These are phyloP conservation scores for Stemphylium vesicarium DNA, from an alignment of 2,329 filamentous ascomycete species.

Conservation along the genomic window DNA sequence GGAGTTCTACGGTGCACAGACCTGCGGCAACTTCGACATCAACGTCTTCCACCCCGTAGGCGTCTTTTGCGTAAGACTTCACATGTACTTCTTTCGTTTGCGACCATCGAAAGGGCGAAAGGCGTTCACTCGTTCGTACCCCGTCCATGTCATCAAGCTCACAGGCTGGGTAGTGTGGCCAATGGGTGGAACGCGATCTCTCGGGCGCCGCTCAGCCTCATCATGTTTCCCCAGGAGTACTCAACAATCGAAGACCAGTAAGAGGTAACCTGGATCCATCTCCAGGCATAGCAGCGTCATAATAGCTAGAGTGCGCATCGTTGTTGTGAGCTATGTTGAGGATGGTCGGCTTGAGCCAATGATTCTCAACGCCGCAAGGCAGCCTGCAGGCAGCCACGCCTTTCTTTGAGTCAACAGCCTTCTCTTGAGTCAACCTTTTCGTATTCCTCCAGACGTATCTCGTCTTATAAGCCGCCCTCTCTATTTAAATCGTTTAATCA, in stretches of 20 bases:
- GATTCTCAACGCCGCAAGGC: conserved; percentile 21
- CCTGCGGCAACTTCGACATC: not conserved
- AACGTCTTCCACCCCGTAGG: not conserved
- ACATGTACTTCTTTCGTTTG: not conserved
- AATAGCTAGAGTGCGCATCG: not conserved
- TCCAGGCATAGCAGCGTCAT: not conserved
- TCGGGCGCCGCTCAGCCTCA: not conserved
- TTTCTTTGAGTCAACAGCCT: conserved; percentile 30
- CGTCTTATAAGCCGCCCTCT: conserved; percentile 5
- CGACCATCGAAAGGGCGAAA: conserved; percentile 18
- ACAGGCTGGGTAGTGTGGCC: not conserved
- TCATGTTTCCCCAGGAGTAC: not conserved
- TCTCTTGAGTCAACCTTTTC: conserved; percentile 27
- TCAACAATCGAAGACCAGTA: not conserved
- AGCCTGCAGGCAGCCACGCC: conserved; percentile 39
- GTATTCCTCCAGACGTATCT: not conserved
- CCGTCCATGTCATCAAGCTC: not conserved
- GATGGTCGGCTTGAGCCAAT: conserved; percentile 23
- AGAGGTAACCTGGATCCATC: not conserved
- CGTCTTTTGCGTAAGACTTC: not conserved
- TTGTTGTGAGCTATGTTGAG: conserved; percentile 6
- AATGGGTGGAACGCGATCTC: conserved; percentile 1
- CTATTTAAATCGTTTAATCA: not conserved
- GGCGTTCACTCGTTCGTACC: not conserved
- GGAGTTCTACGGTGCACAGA: not conserved